Evolutionary conservation across 192 early-diverging fungal species (phyloP), one percentile per base, ranked within the genome.

Genomic region (Chytriomyces sp.): DNA sequence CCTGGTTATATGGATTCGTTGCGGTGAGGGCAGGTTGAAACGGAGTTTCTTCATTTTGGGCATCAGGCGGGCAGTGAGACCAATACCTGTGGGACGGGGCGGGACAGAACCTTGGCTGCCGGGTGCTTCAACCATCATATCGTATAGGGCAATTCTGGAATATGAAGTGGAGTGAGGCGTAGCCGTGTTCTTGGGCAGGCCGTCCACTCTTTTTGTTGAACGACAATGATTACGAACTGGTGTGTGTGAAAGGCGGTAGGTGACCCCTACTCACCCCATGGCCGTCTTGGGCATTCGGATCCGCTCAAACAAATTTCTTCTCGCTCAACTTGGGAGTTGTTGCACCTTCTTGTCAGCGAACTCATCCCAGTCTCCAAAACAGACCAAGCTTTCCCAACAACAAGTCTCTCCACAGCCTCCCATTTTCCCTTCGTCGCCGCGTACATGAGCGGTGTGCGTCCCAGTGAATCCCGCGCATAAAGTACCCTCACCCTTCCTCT

Each of bases 61-160:
- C 52, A 81, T 73, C 7, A 73, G n/a, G 2, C 41, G 17, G 2
- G 76, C 52, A 10, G 72, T 38, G 40, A 74, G 41, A 10, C 80
- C 80, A 36, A 82, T 82, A 19, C 40, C 60, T 25, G 80, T 82
- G 59, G 78, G 80, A 2, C 55, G n/a, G 8, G 80, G 80, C 0
- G 80, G 80, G 37, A 82, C 64, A 32, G 74, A 76, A 4, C 77
- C 78, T 40, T 82, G 80, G 19, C 80, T 77, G 14, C 80, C 80
- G 17, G 62, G 52, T 7, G 75, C 60, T 8, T 41, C 34, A n/a
- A 82, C 60, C 28, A 59, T 72, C 26, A 82, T 37, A 0, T 39
- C 40, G 3, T 77, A 31, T 40, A 77, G 75, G 6, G 61, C 41
- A 57, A 70, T 76, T 5, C n/a, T 62, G n/a, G n/a, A n/a, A n/a